A percentile compares a stretch with the other conserved stretches of the same genome.
Evolutionary conservation across 257 asterid species (phyloP).

Genomic region (Henckelia pumila): DNA sequence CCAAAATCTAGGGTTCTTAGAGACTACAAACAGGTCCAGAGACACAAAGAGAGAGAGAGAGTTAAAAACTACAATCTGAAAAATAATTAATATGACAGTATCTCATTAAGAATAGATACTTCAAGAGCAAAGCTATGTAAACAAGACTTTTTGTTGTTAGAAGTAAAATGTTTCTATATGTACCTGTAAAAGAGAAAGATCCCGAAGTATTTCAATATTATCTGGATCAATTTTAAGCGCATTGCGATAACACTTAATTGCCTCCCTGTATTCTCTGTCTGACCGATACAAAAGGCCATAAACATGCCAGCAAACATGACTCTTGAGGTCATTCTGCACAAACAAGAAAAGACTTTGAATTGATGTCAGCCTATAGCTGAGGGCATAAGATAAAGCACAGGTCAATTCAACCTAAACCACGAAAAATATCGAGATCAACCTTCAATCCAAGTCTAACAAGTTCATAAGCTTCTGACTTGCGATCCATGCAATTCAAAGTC

Average conservation of each 20-base stretch:
- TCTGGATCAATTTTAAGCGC: slow-evolving; percentile 96
- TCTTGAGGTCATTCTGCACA: slow-evolving; percentile 97
- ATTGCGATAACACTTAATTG: slow-evolving; percentile 95
- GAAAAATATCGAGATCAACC: slow-evolving; percentile 41
- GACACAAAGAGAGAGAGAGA: not conserved
- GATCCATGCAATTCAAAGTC: slow-evolving; percentile 95
- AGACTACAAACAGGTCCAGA: not conserved
- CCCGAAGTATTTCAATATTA: slow-evolving; percentile 94
- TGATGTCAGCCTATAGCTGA: slow-evolving; percentile 1
- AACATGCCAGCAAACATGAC: slow-evolving; percentile 99
- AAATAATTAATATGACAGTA: not conserved
- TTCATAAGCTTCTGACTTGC: slow-evolving; percentile 96
- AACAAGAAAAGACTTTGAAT: slow-evolving; percentile 29
- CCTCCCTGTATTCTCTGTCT: slow-evolving; percentile 98
- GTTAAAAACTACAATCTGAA: not conserved
- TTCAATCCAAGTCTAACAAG: slow-evolving; percentile 95
- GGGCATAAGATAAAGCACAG: slow-evolving; percentile 23
- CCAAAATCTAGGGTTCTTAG: not conserved
- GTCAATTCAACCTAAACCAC: slow-evolving; percentile 4
- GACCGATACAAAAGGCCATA: slow-evolving; percentile 96
- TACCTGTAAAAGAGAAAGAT: slow-evolving; percentile 97
- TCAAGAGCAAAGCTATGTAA: not conserved
- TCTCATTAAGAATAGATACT: not conserved
- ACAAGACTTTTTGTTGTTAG: not conserved
- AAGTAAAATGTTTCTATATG: not conserved